Conservation (phyloP, 2,329 filamentous ascomycete genomes). For the Cytospora paraplurivora region DNA sequence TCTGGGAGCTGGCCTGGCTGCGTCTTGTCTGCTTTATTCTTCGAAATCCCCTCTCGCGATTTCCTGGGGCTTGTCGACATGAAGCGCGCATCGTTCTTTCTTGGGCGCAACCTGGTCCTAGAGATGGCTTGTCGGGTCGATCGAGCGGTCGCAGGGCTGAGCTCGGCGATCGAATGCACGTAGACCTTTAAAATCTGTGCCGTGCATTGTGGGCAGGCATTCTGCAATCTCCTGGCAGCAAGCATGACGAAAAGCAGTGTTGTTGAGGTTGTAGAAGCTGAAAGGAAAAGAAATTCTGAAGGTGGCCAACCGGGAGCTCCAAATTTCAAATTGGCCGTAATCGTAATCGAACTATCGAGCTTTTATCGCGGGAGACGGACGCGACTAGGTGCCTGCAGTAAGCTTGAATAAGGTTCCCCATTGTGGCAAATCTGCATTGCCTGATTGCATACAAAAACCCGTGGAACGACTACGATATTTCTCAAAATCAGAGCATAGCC, state of each 20-base stretch:
- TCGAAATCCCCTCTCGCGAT: constrained; percentile 6
- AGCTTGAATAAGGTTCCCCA: constrained; percentile 1
- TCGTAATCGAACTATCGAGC: background rate
- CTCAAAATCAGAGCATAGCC: background rate
- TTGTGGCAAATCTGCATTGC: constrained; percentile 1
- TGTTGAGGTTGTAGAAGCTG: constrained; percentile 12
- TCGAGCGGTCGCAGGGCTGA: constrained; percentile 23
- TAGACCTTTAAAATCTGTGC: constrained; percentile 42
- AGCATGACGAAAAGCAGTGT: constrained; percentile 37
- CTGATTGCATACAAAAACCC: background rate
- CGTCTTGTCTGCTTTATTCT: background rate
- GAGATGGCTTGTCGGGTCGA: constrained; percentile 9
- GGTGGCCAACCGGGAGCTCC: constrained; percentile 25
- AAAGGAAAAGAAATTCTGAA: background rate
- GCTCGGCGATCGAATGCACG: constrained; percentile 39
- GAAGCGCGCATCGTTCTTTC: constrained; percentile 21
- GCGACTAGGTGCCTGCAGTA: constrained; percentile 7
- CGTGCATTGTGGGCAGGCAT: constrained; percentile 43
- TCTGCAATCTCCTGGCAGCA: constrained; percentile 41
- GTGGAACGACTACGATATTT: background rate
- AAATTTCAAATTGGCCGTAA: constrained; percentile 26
- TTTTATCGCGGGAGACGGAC: constrained; percentile 21
- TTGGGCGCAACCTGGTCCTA: constrained; percentile 13
- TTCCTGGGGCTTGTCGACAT: constrained; percentile 22
- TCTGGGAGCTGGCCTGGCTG: constrained; percentile 7